phyloP scores from a whole-genome alignment of 140 eudicot genomes.

The Oenanthe javanica region DNA sequence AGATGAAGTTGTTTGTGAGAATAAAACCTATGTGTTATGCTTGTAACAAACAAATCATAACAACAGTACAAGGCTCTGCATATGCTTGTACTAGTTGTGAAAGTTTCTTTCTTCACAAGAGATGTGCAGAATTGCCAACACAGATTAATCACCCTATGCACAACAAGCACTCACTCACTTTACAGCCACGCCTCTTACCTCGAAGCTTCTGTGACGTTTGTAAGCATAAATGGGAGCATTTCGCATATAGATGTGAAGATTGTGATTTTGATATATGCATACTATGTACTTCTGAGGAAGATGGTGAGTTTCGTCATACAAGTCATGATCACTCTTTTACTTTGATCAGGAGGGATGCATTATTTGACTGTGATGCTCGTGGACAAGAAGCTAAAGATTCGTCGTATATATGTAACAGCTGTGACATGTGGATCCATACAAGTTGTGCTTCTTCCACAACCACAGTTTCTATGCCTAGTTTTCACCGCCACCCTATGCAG shows the following conservation, averaged over 20 bases:
- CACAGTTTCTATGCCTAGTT: background rate
- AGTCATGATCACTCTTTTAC: background rate
- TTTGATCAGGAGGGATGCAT: background rate
- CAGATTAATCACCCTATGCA: conserved; percentile 1
- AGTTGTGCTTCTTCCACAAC: background rate
- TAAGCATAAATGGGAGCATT: background rate
- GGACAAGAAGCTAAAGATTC: background rate
- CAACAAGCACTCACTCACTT: background rate
- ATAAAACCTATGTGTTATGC: background rate
- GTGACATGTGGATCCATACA: conserved; percentile 1
- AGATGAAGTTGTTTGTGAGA: background rate
- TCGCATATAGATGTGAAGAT: background rate
- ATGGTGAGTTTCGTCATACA: background rate
- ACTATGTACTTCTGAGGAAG: background rate
- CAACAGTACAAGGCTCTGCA: background rate
- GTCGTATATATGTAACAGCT: background rate
- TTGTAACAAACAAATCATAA: background rate
- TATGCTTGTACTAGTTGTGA: background rate
- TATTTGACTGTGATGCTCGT: background rate
- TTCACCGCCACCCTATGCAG: background rate
- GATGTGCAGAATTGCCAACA: conserved; percentile 3
- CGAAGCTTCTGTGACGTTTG: background rate
- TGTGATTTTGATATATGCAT: background rate
- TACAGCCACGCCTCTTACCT: background rate
- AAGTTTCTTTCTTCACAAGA: background rate